A percentile compares a stretch with the other conserved stretches of the same genome.
Evolutionary conservation across 768 basidiomycete genomes (phyloP).

Genomic region (Boletus rubroflammeus): DNA sequence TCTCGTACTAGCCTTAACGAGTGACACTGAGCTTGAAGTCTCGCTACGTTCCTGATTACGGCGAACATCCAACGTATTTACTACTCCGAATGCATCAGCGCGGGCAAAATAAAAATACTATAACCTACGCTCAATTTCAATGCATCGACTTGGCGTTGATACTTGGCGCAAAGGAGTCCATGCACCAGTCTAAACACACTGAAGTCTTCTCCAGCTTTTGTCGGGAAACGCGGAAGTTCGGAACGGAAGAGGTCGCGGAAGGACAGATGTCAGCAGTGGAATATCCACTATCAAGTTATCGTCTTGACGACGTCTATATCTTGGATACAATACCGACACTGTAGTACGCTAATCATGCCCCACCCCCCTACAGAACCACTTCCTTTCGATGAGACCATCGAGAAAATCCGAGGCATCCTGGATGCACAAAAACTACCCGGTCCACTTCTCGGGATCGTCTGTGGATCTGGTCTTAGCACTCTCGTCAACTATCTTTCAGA

Average conservation of each 20-base stretch:
- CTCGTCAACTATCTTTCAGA: conserved; percentile 61
- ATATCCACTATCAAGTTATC: background rate
- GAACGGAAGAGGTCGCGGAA: background rate
- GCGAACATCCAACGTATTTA: too few relatives aligned
- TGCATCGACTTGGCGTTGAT: too few relatives aligned
- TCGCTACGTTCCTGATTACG: too few relatives aligned
- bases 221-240: background rate
- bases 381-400: conserved; percentile 28
- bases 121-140: too few relatives aligned
- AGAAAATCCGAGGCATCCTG: conserved; percentile 28
- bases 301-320: background rate
- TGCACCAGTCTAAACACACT: too few relatives aligned
- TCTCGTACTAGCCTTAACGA: too few relatives aligned
- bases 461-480: conserved; percentile 81
- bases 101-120: too few relatives aligned
- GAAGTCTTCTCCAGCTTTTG: too few relatives aligned
- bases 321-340: background rate
- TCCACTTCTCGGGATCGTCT: conserved; percentile 81
- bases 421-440: conserved; percentile 34
- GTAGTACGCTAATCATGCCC: conserved; percentile 7
- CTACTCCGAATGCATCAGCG: too few relatives aligned
- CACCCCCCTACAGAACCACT: conserved; percentile 7
- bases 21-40: too few relatives aligned
- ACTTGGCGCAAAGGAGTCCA: too few relatives aligned
- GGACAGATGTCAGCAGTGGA: too few relatives aligned